Evolutionary conservation across 106 monocot genomes (phyloP), one percentile per base, ranked within the genome.

Genomic region (Dioscorea alata): DNA sequence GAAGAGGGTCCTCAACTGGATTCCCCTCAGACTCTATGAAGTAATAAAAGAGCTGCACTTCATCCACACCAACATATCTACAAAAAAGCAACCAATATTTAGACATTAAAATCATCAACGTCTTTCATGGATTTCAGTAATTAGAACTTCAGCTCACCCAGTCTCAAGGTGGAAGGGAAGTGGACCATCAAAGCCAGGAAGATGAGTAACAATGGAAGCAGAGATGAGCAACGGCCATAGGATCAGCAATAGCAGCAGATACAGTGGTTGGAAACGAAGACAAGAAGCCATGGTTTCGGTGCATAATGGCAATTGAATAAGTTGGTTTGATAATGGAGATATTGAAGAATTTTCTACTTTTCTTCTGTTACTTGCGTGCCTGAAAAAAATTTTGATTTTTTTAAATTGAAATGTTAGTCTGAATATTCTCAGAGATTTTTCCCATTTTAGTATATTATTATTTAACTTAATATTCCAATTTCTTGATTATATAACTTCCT

Each of bases 111-210:
- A 17, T 17, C 31, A 33, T 33, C 34, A 32, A 42, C 28, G 42
- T 34, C 10, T 12, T 35, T 16, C 25, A 53, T 48, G 25, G 23
- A 24, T 22, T 13, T 19, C 4, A 16, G 49, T 2, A 53, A 6
- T 10, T 23, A 23, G n/a, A 25, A 77, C 35, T 13, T 64, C n/a
- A 48, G 6, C 49, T 8, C 22, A 87, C 87, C 87, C 87, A 13
- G 83, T 87, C 68, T 87, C 80, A 18, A 87, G 24, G 18, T 74
- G 48, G 74, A 87, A 87, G 8, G 83, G 87, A 2, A 87, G 74
- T 21, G 74, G 73, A 2, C 87, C 83, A 24, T 23, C 12, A 60
- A 80, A 87, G 9, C 87, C 87, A 0, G 87, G 87, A 13, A 87
- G 77, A 59, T 77, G 79, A 12, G 65, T 65, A 33, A 86, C 48